Evolutionary conservation across 1,284 basidiomycete genomes (phyloP), one percentile per base, ranked within the genome.

Genomic region (Puccinia coronata): DNA sequence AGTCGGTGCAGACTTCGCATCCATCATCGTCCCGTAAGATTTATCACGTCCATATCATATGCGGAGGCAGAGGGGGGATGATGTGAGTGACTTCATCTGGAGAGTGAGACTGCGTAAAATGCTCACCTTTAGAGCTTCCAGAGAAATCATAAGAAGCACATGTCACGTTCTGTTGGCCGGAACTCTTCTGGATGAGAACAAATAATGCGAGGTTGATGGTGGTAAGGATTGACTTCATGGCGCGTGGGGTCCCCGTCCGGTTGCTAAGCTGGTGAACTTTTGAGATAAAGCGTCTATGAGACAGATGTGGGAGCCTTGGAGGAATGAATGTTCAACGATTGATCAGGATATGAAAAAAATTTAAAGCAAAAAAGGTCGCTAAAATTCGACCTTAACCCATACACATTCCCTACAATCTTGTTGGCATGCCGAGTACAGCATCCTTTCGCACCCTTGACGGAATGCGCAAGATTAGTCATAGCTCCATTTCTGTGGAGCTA

Each of bases 111-210:
- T 5, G 20, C n/a, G 23, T 25, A 1, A 36, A 36, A 39, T 18
- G 4, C 49, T 53, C 23, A 71, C 69, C 25, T 11, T 71, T 31
- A 23, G 69, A 14, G 5, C 3, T 34, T 9, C 18, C 3, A 23
- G 47, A 49, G 34, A 71, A 71, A 39, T 71, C 51, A 23, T 71
- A 71, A 2, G 51, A 71, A 3, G 69, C 4, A 49, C 69, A 71
- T 11, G 47, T 51, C 14, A 71, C 34, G 47, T 0, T 71, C 47
- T 23, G 25, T 53, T 39, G 36, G 28, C 51, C 34, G 11, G 1
- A 3, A 53, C 34, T 53, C 25, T 51, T 28, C 25, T 49, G 9
- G 47, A 43, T 11, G 23, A 34, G 31, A 23, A 5, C 28, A 11
- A 71, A 12, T 14, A 53, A 25, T 31, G 69, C 47, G 23, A 16